Conservation (phyloP, 2,329 filamentous ascomycete genomes). For the Elsinoe fawcettii region DNA sequence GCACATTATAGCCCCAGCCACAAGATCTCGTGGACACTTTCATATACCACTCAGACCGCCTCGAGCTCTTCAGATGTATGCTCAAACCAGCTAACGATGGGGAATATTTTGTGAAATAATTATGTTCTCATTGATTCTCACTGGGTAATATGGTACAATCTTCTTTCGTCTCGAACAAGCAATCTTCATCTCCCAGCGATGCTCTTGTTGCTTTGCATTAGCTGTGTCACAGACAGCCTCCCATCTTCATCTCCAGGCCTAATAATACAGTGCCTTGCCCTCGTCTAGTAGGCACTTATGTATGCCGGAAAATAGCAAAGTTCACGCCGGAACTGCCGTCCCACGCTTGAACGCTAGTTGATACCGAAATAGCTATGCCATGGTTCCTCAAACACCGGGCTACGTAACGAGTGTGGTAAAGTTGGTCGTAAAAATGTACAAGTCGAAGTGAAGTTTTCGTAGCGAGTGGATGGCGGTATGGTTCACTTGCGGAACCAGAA, state of each 20-base stretch:
- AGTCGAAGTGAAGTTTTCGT: constrained; percentile 3
- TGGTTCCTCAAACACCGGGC: neutral
- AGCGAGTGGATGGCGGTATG: neutral
- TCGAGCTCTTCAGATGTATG: too few species aligned
- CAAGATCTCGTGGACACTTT: too few species aligned
- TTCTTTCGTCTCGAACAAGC: neutral
- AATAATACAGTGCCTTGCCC: neutral
- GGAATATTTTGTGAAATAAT: neutral
- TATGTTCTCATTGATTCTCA: constrained; percentile 7
- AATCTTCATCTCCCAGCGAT: neutral
- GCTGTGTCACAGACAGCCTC: neutral
- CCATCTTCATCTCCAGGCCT: neutral
- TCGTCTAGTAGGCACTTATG: neutral
- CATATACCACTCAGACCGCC: too few species aligned
- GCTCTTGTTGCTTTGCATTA: neutral
- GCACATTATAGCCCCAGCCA: too few species aligned
- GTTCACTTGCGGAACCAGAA: constrained; percentile 14
- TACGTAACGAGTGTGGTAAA: constrained; percentile 6
- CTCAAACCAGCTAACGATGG: neutral
- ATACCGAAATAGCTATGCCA: neutral
- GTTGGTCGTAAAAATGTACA: constrained; percentile 7
- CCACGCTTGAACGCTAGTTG: constrained; percentile 9
- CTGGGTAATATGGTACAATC: neutral
- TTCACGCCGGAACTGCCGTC: constrained; percentile 7
- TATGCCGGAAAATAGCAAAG: neutral